phyloP scores from a whole-genome alignment of 768 basidiomycete genomes.

The Suillus subaureus region DNA sequence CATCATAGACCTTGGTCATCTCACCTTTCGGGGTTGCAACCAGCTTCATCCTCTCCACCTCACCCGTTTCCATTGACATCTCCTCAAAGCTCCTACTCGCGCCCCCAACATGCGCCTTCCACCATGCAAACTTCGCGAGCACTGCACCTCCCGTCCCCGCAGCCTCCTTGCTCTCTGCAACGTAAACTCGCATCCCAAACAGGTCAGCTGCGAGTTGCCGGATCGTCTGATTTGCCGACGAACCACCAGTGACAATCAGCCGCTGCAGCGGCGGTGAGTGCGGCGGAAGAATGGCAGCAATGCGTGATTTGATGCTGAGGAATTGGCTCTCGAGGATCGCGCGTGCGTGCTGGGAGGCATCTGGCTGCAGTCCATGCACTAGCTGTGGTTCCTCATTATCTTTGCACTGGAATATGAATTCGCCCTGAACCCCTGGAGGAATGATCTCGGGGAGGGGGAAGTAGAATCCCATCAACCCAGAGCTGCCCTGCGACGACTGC shows the following conservation, averaged over 20 bases:
- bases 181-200: conserved; percentile 75
- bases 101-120: conserved; percentile 47
- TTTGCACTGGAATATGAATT: conserved; percentile 57
- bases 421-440: conserved; percentile 74
- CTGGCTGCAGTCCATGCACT: conserved; percentile 39
- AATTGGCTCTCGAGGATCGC: conserved; percentile 87
- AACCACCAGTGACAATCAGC: conserved; percentile 79
- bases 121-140: conserved; percentile 73
- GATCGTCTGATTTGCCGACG: conserved; percentile 72
- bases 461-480: conserved; percentile 70
- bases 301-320: conserved; percentile 74
- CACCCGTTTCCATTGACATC: conserved; percentile 47
- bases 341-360: conserved; percentile 54
- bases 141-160: conserved; percentile 74
- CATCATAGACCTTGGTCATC: conserved; percentile 51
- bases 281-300: conserved; percentile 65
- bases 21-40: conserved; percentile 60
- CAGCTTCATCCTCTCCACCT: conserved; percentile 54
- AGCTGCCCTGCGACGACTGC: conserved; percentile 54
- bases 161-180: conserved; percentile 67
- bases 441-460: conserved; percentile 89
- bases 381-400: conserved; percentile 29
- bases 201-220: conserved; percentile 77
- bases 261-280: conserved; percentile 55
- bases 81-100: conserved; percentile 59